Evolutionary conservation across 345 rosid species (phyloP).

Genomic region (Hibiscus mutabilis): DNA sequence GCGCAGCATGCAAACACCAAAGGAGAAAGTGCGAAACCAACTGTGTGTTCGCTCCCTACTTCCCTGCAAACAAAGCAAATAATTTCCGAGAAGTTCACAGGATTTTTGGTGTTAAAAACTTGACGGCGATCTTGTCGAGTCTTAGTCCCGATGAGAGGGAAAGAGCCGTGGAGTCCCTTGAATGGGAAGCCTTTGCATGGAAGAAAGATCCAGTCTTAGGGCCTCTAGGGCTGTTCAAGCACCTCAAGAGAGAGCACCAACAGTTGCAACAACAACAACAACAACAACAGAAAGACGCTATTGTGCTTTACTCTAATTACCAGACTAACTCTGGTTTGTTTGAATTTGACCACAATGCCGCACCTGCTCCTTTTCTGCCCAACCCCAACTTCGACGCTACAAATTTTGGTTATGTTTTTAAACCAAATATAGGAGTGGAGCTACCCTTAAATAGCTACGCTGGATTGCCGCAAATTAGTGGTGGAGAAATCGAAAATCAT

Average conservation of each 20-base stretch:
- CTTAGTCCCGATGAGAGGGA: not conserved
- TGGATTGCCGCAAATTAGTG: not conserved
- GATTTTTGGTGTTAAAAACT: conserved; percentile 20
- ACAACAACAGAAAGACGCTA: not conserved
- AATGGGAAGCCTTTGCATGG: conserved; percentile 33
- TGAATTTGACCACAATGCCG: not conserved
- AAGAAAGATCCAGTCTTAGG: conserved; percentile 18
- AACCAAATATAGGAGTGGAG: not conserved
- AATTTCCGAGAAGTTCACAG: conserved; percentile 15
- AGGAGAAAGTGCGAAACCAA: conserved; percentile 16
- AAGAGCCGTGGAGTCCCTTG: conserved; percentile 14
- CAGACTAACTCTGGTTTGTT: not conserved
- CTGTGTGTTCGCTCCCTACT: conserved; percentile 21
- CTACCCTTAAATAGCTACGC: not conserved
- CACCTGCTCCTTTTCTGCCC: not conserved
- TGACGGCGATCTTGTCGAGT: conserved; percentile 3
- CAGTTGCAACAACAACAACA: not conserved
- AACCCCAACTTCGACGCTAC: not conserved
- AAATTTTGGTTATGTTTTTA: not conserved
- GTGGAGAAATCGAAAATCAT: not conserved
- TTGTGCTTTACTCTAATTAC: not conserved
- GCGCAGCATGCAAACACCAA: conserved; percentile 9
- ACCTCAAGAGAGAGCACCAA: not conserved
- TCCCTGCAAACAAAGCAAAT: not conserved
- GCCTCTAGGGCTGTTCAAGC: conserved; percentile 15